Conservation (phyloP, 345 rosid species). For the Capsella bursapastoris region DNA sequence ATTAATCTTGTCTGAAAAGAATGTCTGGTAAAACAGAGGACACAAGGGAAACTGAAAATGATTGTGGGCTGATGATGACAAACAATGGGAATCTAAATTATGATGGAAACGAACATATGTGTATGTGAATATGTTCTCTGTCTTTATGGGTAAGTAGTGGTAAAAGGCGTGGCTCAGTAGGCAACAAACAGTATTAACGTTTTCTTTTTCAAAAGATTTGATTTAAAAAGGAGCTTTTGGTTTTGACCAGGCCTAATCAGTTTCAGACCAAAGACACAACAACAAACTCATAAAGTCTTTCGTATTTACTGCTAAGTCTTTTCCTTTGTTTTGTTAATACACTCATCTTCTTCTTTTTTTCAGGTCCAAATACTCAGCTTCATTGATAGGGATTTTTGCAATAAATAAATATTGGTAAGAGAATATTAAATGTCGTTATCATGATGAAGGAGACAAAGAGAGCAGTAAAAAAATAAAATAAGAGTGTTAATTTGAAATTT, state of each 20-base stretch:
- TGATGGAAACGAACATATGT: conserved; percentile 24
- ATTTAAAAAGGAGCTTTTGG: conserved; percentile 40
- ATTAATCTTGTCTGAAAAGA: too few species aligned
- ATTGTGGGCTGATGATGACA: conserved; percentile 31
- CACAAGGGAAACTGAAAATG: conserved; percentile 26
- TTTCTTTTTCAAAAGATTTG: neutral
- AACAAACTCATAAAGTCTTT: conserved; percentile 28
- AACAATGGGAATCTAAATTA: conserved; percentile 39
- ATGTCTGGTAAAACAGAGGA: conserved; percentile 22
- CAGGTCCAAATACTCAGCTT: neutral
- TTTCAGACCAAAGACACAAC: conserved; percentile 30
- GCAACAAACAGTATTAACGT: conserved; percentile 16
- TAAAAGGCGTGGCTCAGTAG: conserved; percentile 43
- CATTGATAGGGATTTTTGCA: neutral
- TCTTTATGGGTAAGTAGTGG: conserved; percentile 37
- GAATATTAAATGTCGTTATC: neutral
- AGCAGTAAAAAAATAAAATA: neutral
- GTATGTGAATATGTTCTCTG: conserved; percentile 2
- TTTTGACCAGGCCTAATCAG: conserved; percentile 43
- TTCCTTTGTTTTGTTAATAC: neutral
- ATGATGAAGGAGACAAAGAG: conserved; percentile 26
- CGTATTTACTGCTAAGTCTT: conserved; percentile 17
- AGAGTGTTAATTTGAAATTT: conserved; percentile 7
- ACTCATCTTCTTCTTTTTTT: neutral
- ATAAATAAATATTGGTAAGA: conserved; percentile 6